Conservation (phyloP, 495 filamentous ascomycete species). For the Stereocaulon alpinum region DNA sequence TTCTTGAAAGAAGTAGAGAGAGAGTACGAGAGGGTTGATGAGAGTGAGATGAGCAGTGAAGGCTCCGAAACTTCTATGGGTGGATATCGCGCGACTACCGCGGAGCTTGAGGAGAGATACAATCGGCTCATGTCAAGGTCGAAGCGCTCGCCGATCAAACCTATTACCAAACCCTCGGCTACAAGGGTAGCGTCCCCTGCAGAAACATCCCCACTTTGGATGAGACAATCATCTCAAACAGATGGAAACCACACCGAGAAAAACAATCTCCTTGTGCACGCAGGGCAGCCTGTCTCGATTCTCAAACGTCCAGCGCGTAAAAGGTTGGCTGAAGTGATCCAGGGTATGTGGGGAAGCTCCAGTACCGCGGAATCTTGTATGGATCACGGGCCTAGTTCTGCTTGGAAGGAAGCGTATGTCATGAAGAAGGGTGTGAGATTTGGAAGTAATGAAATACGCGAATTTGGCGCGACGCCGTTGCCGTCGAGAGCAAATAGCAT, state of each 20-base stretch:
- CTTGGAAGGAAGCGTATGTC: background rate
- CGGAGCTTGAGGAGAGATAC: background rate
- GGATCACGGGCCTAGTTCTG: background rate
- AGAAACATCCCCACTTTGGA: background rate
- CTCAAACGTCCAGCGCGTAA: background rate
- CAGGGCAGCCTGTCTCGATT: background rate
- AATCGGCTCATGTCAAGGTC: background rate
- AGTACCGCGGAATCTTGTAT: background rate
- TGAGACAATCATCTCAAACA: background rate
- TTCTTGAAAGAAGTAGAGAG: background rate
- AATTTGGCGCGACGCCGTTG: slow-evolving; percentile 11
- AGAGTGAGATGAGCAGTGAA: background rate
- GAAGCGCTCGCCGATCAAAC: background rate
- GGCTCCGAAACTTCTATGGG: background rate
- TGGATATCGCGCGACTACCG: background rate
- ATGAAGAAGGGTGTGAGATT: slow-evolving; percentile 12
- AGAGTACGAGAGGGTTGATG: background rate
- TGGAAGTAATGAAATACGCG: slow-evolving; percentile 8
- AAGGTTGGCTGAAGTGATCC: background rate
- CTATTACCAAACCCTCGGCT: background rate
- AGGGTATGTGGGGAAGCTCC: background rate
- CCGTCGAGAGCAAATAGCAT: background rate
- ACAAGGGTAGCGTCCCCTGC: background rate
- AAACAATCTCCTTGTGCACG: background rate
- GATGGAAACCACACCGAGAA: background rate